phyloP scores from a whole-genome alignment of 345 rosid genomes.

The Gossypium turneri region DNA sequence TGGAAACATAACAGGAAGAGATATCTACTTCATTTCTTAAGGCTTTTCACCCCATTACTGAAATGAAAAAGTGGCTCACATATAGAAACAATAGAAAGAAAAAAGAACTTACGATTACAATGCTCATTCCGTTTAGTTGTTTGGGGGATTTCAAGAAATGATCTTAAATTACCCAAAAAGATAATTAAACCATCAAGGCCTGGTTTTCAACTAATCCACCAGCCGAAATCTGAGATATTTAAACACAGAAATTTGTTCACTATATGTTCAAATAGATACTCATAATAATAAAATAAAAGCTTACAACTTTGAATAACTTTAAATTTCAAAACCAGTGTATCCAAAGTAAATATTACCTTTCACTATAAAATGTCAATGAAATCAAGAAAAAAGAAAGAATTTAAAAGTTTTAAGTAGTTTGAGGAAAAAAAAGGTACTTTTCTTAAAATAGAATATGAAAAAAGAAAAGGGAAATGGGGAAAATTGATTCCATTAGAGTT shows the following conservation, averaged over 20 bases:
- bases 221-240: conserved; percentile 6
- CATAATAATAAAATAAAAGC: neutral
- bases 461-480: neutral
- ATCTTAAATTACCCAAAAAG: neutral
- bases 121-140: neutral
- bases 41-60: neutral
- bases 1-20: neutral
- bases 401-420: neutral
- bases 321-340: neutral
- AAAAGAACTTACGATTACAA: neutral
- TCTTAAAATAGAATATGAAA: neutral
- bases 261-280: neutral
- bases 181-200: neutral
- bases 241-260: neutral
- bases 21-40: neutral
- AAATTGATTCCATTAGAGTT: neutral
- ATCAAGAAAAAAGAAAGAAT: neutral
- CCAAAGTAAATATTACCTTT: neutral
- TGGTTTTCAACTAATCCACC: neutral
- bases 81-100: no score
- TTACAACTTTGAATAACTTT: neutral
- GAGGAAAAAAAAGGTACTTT: neutral
- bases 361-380: neutral
- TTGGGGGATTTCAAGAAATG: neutral
- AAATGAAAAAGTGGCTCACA: neutral